Base-by-base conservation (phyloP, 2,329 filamentous ascomycete genomes). In the Fusarium xyrophilum region DNA sequence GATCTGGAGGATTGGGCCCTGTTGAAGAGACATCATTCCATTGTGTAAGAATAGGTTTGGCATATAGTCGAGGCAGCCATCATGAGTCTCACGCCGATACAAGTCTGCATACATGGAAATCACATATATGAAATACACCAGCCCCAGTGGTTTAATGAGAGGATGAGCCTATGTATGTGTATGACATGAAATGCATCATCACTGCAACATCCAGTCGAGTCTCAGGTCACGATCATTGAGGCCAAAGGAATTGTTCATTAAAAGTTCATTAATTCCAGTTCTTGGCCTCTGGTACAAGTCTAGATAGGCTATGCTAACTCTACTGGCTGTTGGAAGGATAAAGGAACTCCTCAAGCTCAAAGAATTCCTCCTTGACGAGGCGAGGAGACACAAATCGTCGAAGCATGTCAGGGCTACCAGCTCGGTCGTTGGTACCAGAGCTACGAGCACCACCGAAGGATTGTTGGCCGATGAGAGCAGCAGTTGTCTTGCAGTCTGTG, bases 391-490 rank as follows among this genome's bases (percentile, higher is more conserved):
- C 82, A 69, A 87, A 87, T 23, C 85, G 79, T 61, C 79, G 77
- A 65, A 88, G 72, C 62, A 84, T 77, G 35, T 80, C 80, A 46
- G 81, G 78, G 70, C 83, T 86, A 38, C 85, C 85, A 6, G 84
- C 84, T 78, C 87, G 86, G 73, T 87, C 85, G 67, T 85, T 86
- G 17, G 85, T 87, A 33, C 85, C 85, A 47, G 82, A 85, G 44
- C 80, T 80, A 54, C 85, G 78, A 54, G 81, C 79, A 39, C 85
- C 85, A 43, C 85, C 85, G 66, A 87, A 87, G 0, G 84, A 81
- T 73, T 87, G 85, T 78, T 87, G 85, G 14, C 83, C 85, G 36
- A 87, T 84, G 11, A 86, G 79, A 0, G 85, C 82, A 2, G 82
- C 85, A 2, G 85, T 88, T 56, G 82, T 85, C 78, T 87, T 87